Percentiles rank a stretch among this genome's conserved stretches.
phyloP scores from a whole-genome alignment of 768 basidiomycete species.

The Sarcodon aspratus region DNA sequence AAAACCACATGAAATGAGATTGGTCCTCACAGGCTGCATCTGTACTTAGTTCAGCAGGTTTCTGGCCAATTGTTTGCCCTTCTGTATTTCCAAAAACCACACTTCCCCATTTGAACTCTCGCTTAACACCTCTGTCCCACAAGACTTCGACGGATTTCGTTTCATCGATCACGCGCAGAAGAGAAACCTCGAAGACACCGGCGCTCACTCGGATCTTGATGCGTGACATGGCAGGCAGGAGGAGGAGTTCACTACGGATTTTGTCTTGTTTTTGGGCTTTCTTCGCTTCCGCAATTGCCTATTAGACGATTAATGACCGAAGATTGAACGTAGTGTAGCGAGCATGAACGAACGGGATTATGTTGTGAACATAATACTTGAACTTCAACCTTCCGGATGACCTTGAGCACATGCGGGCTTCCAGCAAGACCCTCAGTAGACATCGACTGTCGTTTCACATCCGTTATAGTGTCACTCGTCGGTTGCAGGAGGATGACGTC shows the following conservation, averaged over 20 bases:
- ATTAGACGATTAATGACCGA: not conserved
- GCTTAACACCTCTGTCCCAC: slow-evolving; percentile 65
- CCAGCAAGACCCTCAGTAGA: slow-evolving; percentile 2
- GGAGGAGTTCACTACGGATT: slow-evolving; percentile 57
- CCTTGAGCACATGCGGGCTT: slow-evolving; percentile 36
- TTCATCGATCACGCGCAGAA: slow-evolving; percentile 62
- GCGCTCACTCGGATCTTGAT: slow-evolving; percentile 80
- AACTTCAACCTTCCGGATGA: slow-evolving; percentile 63
- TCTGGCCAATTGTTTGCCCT: slow-evolving; percentile 53
- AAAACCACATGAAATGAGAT: too few relatives aligned
- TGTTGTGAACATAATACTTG: slow-evolving; percentile 79
- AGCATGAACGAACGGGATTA: slow-evolving; percentile 62
- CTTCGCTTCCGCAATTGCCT: slow-evolving; percentile 70
- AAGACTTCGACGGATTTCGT: slow-evolving; percentile 65
- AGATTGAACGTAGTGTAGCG: not conserved
- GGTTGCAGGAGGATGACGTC: slow-evolving; percentile 52
- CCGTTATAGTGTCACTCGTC: not conserved
- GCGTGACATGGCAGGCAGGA: slow-evolving; percentile 56
- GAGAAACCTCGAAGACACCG: slow-evolving; percentile 79
- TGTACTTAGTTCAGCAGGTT: slow-evolving; percentile 43
- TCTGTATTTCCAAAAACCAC: slow-evolving; percentile 71
- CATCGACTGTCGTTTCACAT: not conserved
- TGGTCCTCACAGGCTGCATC: slow-evolving; percentile 12
- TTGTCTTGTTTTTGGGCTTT: slow-evolving; percentile 66
- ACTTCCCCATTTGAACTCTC: slow-evolving; percentile 77